Conservation (phyloP, 2,329 filamentous ascomycete genomes). For the Sclerotiophoma versabilis region DNA sequence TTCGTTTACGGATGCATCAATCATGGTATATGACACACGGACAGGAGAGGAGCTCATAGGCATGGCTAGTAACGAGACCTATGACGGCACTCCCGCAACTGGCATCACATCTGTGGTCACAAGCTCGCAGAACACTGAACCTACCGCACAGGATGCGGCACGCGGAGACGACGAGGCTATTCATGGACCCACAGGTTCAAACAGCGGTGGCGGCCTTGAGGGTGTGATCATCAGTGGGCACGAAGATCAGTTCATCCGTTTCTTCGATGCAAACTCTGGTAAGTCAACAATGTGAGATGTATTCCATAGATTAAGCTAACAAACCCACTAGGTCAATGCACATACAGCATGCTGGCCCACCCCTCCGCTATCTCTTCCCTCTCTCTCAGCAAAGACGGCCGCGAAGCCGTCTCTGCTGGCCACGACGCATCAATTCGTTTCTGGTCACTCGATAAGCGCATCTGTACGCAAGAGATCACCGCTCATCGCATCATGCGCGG, state of each 20-base stretch:
- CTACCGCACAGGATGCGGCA: conserved; percentile 64
- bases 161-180: conserved; percentile 77
- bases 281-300: conserved; percentile 51
- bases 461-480: conserved; percentile 94
- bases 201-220: conserved; percentile 76
- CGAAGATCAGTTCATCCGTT: conserved; percentile 93
- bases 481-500: conserved; percentile 93
- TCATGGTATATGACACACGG: conserved; percentile 90
- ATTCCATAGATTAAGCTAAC: background rate
- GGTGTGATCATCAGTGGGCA: conserved; percentile 96
- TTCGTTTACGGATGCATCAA: conserved; percentile 86
- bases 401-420: conserved; percentile 92
- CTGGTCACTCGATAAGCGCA: conserved; percentile 95
- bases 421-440: conserved; percentile 96
- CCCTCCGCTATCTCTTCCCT: conserved; percentile 91
- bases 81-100: conserved; percentile 82
- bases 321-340: conserved; percentile 81
- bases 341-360: conserved; percentile 98
- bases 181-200: conserved; percentile 82
- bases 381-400: conserved; percentile 89
- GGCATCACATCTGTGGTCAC: conserved; percentile 91
- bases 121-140: conserved; percentile 81
- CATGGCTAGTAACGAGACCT: conserved; percentile 95
- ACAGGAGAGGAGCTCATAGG: conserved; percentile 89
- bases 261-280: conserved; percentile 99